These are phyloP conservation scores for Globisporangium viniferum DNA, from an alignment of 352 stramenopile genomes.

Conservation along the genomic window DNA sequence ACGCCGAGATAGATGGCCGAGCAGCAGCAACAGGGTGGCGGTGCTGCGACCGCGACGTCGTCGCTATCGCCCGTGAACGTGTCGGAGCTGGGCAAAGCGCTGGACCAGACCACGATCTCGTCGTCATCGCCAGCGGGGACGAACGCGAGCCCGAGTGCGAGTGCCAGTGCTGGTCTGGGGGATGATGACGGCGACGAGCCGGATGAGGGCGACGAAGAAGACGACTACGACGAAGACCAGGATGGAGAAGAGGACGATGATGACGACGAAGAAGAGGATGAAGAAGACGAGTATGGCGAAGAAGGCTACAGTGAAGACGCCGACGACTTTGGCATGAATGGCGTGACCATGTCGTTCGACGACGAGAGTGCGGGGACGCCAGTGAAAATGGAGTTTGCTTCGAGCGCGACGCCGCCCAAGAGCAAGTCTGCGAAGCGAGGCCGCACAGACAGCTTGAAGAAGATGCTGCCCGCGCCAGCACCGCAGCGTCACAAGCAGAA, in stretches of 20 bases:
- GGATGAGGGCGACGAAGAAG: conserved; percentile 15
- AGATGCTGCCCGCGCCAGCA: conserved; percentile 56
- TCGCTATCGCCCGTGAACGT: conserved; percentile 34
- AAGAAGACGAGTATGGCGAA: conserved; percentile 16
- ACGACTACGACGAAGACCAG: conserved; percentile 15
- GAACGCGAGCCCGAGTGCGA: conserved; percentile 14
- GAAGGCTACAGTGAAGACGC: conserved; percentile 19
- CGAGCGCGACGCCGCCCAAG: conserved; percentile 4
- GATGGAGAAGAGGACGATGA: conserved; percentile 10
- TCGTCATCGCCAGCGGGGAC: conserved; percentile 11
- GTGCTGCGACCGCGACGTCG: conserved; percentile 4
- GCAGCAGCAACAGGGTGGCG: conserved; percentile 4
- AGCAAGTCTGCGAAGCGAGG: conserved; percentile 70
- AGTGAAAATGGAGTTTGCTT: conserved; percentile 20
- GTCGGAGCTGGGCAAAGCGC: conserved; percentile 69
- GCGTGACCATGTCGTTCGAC: conserved; percentile 9
- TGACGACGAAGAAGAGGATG: conserved; percentile 8
- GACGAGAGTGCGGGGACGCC: conserved; percentile 6
- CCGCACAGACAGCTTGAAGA: conserved; percentile 84
- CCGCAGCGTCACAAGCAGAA: conserved; percentile 68
- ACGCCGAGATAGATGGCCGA: conserved; percentile 2
- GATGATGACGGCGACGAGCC: conserved; percentile 11
- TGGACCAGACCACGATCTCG: conserved; percentile 75
- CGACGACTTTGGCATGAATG: conserved; percentile 14
- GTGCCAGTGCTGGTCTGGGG: conserved; percentile 3